Percentiles rank a stretch among this genome's conserved stretches.
Evolutionary conservation across 1,139 yeast species (phyloP).

Genomic region (Scheffersomyces insectosa): DNA sequence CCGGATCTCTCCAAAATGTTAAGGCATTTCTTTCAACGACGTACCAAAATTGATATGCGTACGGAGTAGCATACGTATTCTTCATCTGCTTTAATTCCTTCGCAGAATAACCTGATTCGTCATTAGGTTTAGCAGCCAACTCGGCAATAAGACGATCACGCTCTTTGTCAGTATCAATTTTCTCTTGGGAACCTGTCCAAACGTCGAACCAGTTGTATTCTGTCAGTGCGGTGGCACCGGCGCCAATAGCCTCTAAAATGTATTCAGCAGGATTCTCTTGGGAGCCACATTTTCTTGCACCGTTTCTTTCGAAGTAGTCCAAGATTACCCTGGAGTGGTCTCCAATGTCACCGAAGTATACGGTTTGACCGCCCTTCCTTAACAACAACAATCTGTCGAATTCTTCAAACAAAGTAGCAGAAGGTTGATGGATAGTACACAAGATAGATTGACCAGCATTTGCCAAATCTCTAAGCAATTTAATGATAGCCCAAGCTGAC

Average conservation of each 20-base stretch:
- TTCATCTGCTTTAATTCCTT: slow-evolving; percentile 15
- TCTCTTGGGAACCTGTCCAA: slow-evolving; percentile 48
- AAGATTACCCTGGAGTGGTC: slow-evolving; percentile 13
- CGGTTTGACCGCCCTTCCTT: slow-evolving; percentile 61
- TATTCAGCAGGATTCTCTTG: slow-evolving; percentile 67
- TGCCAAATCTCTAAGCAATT: slow-evolving; percentile 50
- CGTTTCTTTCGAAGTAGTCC: slow-evolving; percentile 10
- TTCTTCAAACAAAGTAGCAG: slow-evolving; percentile 53
- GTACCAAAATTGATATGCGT: slow-evolving; percentile 30
- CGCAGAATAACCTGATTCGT: slow-evolving; percentile 1
- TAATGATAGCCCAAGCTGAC: slow-evolving; percentile 58
- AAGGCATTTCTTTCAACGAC: slow-evolving; percentile 34
- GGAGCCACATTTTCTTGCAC: slow-evolving; percentile 10
- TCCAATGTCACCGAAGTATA: slow-evolving; percentile 69
- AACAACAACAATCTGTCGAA: slow-evolving; percentile 52
- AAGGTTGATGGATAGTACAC: slow-evolving; percentile 62
- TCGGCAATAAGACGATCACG: slow-evolving; percentile 19
- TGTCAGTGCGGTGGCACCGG: slow-evolving; percentile 62
- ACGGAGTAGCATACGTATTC: slow-evolving; percentile 37
- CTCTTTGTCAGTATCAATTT: slow-evolving; percentile 16
- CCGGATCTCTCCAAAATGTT: slow-evolving; percentile 47
- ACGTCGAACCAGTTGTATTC: slow-evolving; percentile 47
- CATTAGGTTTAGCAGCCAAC: slow-evolving; percentile 7
- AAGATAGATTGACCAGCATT: slow-evolving; percentile 57
- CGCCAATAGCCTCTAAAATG: slow-evolving; percentile 63